These are phyloP conservation scores for Phycomyces blakesleeanus DNA, from an alignment of 192 early-diverging fungal genomes.

Conservation along the genomic window DNA sequence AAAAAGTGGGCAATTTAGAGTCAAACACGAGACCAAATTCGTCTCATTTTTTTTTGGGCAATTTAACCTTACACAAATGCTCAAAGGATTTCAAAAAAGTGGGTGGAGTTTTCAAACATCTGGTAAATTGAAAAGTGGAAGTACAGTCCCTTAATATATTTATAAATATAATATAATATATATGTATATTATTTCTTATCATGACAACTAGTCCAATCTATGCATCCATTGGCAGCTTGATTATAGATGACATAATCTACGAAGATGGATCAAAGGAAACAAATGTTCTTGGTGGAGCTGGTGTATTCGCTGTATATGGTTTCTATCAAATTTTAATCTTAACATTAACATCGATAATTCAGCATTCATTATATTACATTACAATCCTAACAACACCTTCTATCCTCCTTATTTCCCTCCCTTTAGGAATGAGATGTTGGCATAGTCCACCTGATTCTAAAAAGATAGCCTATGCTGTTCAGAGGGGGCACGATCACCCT, in stretches of 20 bases:
- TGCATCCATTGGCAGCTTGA: constrained; percentile 32
- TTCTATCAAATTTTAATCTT: background rate
- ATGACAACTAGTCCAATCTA: background rate
- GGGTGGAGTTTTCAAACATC: too few species aligned
- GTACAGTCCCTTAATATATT: too few species aligned
- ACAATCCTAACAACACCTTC: background rate
- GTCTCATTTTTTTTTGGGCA: too few species aligned
- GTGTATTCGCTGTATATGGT: constrained; percentile 44
- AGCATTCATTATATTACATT: background rate
- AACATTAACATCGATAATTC: background rate
- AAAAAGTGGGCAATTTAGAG: too few species aligned
- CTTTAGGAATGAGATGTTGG: constrained; percentile 42
- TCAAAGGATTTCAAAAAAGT: too few species aligned
- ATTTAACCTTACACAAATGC: too few species aligned
- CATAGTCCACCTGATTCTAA: constrained; percentile 19
- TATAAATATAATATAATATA: too few species aligned
- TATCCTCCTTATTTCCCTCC: background rate
- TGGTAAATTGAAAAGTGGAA: too few species aligned
- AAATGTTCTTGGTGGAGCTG: constrained; percentile 38
- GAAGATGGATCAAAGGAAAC: constrained; percentile 28
- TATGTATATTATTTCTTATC: constrained; percentile 1
- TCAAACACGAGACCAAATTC: too few species aligned
- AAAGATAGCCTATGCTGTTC: constrained; percentile 32
- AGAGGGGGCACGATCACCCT: constrained; percentile 38
- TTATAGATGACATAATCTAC: constrained; percentile 34